These are phyloP conservation scores for Grosmannia serpens DNA, from an alignment of 2,329 filamentous ascomycete species.

Conservation along the genomic window DNA sequence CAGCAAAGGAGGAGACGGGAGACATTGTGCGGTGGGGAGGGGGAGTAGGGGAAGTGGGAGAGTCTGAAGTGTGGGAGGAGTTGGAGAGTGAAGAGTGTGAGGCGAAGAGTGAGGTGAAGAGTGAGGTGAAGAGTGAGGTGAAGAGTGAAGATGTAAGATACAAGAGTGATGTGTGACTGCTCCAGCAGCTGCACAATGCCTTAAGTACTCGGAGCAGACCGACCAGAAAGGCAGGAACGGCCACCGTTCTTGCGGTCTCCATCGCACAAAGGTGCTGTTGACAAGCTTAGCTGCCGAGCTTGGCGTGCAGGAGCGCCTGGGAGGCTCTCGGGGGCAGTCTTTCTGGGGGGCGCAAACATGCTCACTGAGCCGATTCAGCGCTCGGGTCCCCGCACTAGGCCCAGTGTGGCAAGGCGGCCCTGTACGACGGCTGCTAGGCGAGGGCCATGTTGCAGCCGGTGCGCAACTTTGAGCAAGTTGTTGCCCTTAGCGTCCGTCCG, in stretches of 20 bases:
- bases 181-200: background rate
- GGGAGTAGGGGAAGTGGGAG: background rate
- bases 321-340: no score
- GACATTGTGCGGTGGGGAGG: slow-evolving; percentile 18
- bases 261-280: no score
- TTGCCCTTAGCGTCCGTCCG: no score
- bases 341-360: background rate
- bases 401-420: background rate
- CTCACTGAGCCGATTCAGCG: background rate
- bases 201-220: background rate
- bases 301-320: no score
- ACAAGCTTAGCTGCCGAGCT: no score
- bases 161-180: background rate
- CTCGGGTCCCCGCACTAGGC: background rate
- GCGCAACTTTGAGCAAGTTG: slow-evolving; percentile 40
- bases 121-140: background rate
- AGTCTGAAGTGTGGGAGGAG: background rate
- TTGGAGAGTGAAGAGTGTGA: background rate
- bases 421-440: no score
- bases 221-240: no score
- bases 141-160: background rate
- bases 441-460: slow-evolving; percentile 12
- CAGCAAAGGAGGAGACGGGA: slow-evolving; percentile 21
- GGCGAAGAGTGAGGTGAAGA: background rate
- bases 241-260: no score